A percentile compares a stretch with the other conserved stretches of the same genome.
Conservation (phyloP, 768 basidiomycete species). For the Russula foetens region DNA sequence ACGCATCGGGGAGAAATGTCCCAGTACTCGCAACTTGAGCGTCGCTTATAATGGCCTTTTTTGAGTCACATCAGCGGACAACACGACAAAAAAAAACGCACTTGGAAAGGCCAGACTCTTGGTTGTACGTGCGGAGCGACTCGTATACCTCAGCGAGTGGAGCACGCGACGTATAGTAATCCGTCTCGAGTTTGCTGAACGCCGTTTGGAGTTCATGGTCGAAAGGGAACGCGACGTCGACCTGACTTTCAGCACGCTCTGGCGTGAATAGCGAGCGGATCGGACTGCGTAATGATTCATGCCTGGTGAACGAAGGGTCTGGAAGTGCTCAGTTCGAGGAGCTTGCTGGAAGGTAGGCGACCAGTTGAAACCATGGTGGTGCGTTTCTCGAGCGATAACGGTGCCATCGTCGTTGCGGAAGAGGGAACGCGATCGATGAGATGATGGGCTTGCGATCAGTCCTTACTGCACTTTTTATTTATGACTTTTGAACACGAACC, state of each 20-base stretch:
- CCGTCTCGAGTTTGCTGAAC: constrained; percentile 35
- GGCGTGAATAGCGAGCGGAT: neutral
- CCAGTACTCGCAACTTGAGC: constrained; percentile 25
- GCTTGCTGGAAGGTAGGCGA: constrained; percentile 10
- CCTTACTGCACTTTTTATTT: no score
- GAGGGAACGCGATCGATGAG: neutral
- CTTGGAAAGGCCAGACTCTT: constrained; percentile 18
- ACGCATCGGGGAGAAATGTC: constrained; percentile 36
- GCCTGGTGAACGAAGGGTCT: constrained; percentile 20
- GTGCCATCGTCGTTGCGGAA: neutral
- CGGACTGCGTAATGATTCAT: neutral
- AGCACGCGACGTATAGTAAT: constrained; percentile 38
- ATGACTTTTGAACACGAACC: no score
- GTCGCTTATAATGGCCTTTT: neutral
- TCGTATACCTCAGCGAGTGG: constrained; percentile 39
- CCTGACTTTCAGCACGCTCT: constrained; percentile 28
- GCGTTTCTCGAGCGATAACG: constrained; percentile 12
- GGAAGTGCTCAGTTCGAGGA: constrained; percentile 2
- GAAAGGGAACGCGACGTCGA: constrained; percentile 56
- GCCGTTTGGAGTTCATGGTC: constrained; percentile 30
- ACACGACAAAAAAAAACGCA: constrained; percentile 21
- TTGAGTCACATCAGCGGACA: neutral
- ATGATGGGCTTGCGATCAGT: neutral
- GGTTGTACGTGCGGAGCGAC: constrained; percentile 26
- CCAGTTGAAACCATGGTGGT: constrained; percentile 15